Conservation (phyloP, 352 stramenopile species). For the Globisporangium polare region DNA sequence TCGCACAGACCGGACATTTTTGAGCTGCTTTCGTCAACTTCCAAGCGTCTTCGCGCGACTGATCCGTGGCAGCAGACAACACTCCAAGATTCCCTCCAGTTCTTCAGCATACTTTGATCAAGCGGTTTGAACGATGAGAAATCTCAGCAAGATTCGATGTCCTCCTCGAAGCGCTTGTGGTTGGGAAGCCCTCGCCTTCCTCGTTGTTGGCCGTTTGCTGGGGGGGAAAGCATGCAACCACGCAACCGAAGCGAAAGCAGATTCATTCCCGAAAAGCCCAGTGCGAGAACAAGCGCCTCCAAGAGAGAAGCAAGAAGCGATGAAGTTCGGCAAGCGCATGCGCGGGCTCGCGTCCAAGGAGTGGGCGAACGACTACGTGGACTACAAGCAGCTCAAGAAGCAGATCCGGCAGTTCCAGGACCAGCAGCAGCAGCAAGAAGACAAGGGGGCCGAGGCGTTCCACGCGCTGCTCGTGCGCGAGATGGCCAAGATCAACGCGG, state of each 20-base stretch:
- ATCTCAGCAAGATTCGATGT: slow-evolving; percentile 5
- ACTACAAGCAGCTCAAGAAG: slow-evolving; percentile 81
- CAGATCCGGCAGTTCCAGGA: slow-evolving; percentile 41
- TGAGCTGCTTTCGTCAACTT: not conserved
- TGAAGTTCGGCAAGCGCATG: slow-evolving; percentile 87
- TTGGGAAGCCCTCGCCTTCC: not conserved
- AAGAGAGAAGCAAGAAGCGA: slow-evolving; percentile 13
- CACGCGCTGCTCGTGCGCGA: slow-evolving; percentile 34
- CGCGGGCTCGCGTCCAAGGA: slow-evolving; percentile 51
- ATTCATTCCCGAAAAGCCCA: slow-evolving; percentile 4
- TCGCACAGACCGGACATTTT: not conserved
- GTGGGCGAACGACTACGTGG: slow-evolving; percentile 67
- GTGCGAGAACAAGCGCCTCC: not conserved
- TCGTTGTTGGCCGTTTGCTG: too few relatives aligned
- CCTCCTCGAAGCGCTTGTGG: not conserved
- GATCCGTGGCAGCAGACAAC: not conserved
- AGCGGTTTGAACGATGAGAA: not conserved
- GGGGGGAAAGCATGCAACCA: too few relatives aligned
- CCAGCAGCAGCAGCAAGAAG: not conserved
- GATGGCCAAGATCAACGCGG: slow-evolving; percentile 58
- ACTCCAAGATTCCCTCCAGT: not conserved
- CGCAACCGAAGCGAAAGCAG: not conserved
- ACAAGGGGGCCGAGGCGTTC: too few relatives aligned
- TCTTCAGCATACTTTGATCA: not conserved
- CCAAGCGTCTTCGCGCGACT: not conserved